These are phyloP conservation scores for Kuraishia piskuri DNA, from an alignment of 805 yeast genomes.

Conservation along the genomic window DNA sequence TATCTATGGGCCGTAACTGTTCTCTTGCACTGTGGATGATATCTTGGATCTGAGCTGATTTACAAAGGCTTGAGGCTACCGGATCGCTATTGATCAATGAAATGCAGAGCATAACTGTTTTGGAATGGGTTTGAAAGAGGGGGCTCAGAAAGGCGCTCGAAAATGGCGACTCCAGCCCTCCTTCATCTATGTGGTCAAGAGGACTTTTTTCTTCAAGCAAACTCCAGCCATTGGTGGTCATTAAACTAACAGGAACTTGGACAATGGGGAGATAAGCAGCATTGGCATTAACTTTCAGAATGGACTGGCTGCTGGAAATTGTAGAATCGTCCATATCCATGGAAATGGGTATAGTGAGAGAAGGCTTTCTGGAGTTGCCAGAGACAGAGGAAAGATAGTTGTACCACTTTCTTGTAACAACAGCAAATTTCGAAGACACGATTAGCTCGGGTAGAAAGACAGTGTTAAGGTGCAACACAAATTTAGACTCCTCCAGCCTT, in stretches of 20 bases:
- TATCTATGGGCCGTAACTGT: background rate
- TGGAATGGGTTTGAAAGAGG: background rate
- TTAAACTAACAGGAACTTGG: background rate
- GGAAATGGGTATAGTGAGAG: background rate
- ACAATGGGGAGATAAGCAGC: background rate
- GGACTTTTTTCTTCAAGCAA: background rate
- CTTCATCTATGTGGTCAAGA: background rate
- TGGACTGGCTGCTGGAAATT: background rate
- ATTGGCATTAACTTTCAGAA: background rate
- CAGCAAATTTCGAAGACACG: background rate
- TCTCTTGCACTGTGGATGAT: background rate
- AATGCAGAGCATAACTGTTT: background rate
- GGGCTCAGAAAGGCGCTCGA: background rate
- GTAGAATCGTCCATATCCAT: background rate
- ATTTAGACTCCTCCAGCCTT: background rate
- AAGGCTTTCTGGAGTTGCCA: background rate
- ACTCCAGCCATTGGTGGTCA: background rate
- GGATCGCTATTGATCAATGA: background rate
- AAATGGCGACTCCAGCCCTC: background rate
- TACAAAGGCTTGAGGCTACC: background rate
- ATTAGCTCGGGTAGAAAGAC: constrained; percentile 3
- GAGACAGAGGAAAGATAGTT: background rate
- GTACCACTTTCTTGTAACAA: constrained; percentile 1
- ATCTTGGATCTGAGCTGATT: background rate
- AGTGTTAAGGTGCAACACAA: constrained; percentile 1